phyloP scores from a whole-genome alignment of 2,329 filamentous ascomycete species.

The Teratosphaeria pseudoeucalypti region DNA sequence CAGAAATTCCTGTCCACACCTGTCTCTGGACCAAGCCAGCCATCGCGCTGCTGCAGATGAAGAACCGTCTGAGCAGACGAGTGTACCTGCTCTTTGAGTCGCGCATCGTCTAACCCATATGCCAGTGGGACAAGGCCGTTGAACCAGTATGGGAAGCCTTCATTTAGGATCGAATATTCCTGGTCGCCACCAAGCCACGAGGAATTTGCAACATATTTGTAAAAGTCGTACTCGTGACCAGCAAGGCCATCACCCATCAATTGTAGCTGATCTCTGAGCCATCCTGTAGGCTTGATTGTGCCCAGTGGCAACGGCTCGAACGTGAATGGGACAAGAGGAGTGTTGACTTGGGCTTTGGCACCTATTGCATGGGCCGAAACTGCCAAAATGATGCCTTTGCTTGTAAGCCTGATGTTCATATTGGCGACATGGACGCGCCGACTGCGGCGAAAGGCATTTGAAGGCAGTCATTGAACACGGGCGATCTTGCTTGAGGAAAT shows the following conservation, averaged over 20 bases:
- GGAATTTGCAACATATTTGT: constrained; percentile 42
- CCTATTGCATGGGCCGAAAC: background rate
- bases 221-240: constrained; percentile 47
- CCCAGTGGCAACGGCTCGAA: constrained; percentile 31
- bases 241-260: constrained; percentile 42
- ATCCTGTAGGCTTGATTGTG: constrained; percentile 41
- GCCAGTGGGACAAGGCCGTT: constrained; percentile 49
- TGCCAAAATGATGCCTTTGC: background rate
- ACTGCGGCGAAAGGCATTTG: background rate
- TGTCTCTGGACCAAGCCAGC: constrained; percentile 48
- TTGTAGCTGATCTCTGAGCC: constrained; percentile 41
- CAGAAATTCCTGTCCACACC: constrained; percentile 39
- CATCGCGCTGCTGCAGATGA: constrained; percentile 41
- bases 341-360: background rate
- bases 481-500: background rate
- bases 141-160: constrained; percentile 50
- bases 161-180: constrained; percentile 45
- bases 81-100: constrained; percentile 42
- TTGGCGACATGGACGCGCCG: background rate
- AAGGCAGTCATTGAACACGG: background rate
- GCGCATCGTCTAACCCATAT: constrained; percentile 38
- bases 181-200: constrained; percentile 42
- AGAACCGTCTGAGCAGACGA: constrained; percentile 38
- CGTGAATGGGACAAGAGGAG: background rate
- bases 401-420: background rate